phyloP scores from a whole-genome alignment of 2,329 filamentous ascomycete species.

The Phyllosticta paracitricarpa region DNA sequence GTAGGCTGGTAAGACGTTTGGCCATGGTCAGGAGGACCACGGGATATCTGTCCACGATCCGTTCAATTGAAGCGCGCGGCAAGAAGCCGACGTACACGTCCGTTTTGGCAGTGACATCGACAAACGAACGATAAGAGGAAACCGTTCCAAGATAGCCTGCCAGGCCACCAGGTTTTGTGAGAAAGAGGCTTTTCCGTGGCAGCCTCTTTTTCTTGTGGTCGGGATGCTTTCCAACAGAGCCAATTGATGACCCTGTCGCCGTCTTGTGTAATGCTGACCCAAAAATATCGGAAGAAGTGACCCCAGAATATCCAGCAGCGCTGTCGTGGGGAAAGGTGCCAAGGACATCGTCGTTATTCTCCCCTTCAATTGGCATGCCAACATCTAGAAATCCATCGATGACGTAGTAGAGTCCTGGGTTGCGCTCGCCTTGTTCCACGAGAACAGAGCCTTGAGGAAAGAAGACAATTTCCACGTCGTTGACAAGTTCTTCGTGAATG shows the following conservation, averaged over 20 bases:
- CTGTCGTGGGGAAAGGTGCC: conserved; percentile 27
- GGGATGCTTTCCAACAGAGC: conserved; percentile 11
- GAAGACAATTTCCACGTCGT: conserved; percentile 94
- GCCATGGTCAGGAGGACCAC: conserved; percentile 92
- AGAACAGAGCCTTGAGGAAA: conserved; percentile 91
- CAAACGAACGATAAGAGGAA: conserved; percentile 90
- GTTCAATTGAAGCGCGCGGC: conserved; percentile 72
- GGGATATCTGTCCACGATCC: conserved; percentile 86
- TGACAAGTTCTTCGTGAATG: conserved; percentile 65
- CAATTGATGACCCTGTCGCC: conserved; percentile 17
- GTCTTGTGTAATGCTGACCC: conserved; percentile 16
- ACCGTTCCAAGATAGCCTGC: conserved; percentile 92
- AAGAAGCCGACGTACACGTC: conserved; percentile 97
- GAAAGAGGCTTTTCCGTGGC: conserved; percentile 62
- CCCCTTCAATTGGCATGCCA: conserved; percentile 66
- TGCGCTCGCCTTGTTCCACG: conserved; percentile 94
- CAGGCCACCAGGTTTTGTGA: conserved; percentile 89
- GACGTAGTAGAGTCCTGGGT: conserved; percentile 93
- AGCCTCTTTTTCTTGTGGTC: conserved; percentile 36
- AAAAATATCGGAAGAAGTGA: conserved; percentile 26
- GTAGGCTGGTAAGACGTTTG: conserved; percentile 78
- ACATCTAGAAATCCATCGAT: conserved; percentile 96
- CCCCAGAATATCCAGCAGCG: conserved; percentile 15
- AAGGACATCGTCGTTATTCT: conserved; percentile 37
- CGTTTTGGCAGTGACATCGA: conserved; percentile 93